These are phyloP conservation scores for Amaranthus cruentus DNA, from an alignment of 148 eudicot genomes.

Conservation along the genomic window DNA sequence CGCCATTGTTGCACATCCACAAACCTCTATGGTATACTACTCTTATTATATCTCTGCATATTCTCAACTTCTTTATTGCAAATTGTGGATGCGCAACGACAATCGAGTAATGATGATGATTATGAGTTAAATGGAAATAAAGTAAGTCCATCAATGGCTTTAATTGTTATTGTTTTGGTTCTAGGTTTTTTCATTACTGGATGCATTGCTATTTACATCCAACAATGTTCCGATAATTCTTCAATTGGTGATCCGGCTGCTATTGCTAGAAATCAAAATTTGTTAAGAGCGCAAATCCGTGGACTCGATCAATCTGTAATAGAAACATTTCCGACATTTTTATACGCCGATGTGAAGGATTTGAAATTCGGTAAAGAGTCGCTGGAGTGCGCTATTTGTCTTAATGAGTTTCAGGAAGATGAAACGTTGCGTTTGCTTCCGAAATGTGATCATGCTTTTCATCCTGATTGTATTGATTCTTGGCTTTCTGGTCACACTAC, in stretches of 20 bases:
- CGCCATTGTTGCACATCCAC: background rate
- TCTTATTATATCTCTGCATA: conserved; percentile 6
- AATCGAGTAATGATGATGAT: conserved; percentile 2
- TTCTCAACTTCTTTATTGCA: background rate
- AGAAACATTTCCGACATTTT: conserved; percentile 32
- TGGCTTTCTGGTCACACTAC: conserved; percentile 43
- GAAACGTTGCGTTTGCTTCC: conserved; percentile 39
- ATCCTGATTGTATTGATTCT: conserved; percentile 40
- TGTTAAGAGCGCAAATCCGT: background rate
- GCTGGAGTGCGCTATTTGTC: conserved; percentile 48
- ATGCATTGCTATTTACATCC: conserved; percentile 33
- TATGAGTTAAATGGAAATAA: background rate
- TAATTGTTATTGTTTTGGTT: conserved; percentile 23
- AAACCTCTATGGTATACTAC: background rate
- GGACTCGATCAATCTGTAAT: conserved; percentile 29
- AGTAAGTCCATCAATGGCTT: conserved; percentile 26
- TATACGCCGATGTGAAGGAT: conserved; percentile 30
- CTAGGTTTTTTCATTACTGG: conserved; percentile 33
- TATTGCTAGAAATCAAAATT: background rate
- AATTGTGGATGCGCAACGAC: conserved; percentile 8
- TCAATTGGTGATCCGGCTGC: background rate
- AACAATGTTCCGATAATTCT: conserved; percentile 16
- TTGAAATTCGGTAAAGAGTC: conserved; percentile 36
- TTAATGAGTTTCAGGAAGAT: conserved; percentile 34
- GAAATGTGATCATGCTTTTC: conserved; percentile 49